Evolutionary conservation across 1,139 yeast species (phyloP).

Genomic region (Hansenula sp.): DNA sequence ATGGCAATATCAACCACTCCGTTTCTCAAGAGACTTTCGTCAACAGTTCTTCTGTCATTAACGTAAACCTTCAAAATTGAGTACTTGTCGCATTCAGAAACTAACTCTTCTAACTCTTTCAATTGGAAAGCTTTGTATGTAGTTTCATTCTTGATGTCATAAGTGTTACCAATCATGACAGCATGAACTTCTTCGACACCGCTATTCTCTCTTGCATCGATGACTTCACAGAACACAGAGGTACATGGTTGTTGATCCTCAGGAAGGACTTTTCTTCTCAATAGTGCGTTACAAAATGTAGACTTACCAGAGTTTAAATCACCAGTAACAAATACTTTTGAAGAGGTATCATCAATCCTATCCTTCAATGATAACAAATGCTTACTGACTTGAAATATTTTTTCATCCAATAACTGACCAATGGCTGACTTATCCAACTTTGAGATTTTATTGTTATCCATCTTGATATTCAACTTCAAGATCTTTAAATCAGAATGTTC

Average conservation of each 20-base stretch:
- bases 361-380: slow-evolving; percentile 75
- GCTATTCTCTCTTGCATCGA: slow-evolving; percentile 75
- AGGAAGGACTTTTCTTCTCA: slow-evolving; percentile 76
- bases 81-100: slow-evolving; percentile 69
- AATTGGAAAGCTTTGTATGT: slow-evolving; percentile 60
- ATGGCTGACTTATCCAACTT: slow-evolving; percentile 63
- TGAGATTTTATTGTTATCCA: slow-evolving; percentile 46
- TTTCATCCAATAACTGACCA: slow-evolving; percentile 61
- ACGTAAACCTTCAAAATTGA: slow-evolving; percentile 77
- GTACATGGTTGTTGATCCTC: slow-evolving; percentile 99
- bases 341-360: slow-evolving; percentile 86
- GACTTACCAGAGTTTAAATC: slow-evolving; percentile 97
- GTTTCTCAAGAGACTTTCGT: slow-evolving; percentile 73
- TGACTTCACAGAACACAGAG: slow-evolving; percentile 90
- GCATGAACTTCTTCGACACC: slow-evolving; percentile 93
- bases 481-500: slow-evolving; percentile 48
- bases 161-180: slow-evolving; percentile 57
- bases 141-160: slow-evolving; percentile 57
- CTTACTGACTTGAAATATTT: slow-evolving; percentile 53
- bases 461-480: slow-evolving; percentile 58
- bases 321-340: slow-evolving; percentile 95
- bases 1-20: slow-evolving; percentile 91
- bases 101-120: slow-evolving; percentile 61
- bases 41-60: slow-evolving; percentile 65
- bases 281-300: slow-evolving; percentile 87